Evolutionary conservation across 2,329 filamentous ascomycete genomes (phyloP), one percentile per base, ranked within the genome.

Genomic region (Juglanconis juglandina): DNA sequence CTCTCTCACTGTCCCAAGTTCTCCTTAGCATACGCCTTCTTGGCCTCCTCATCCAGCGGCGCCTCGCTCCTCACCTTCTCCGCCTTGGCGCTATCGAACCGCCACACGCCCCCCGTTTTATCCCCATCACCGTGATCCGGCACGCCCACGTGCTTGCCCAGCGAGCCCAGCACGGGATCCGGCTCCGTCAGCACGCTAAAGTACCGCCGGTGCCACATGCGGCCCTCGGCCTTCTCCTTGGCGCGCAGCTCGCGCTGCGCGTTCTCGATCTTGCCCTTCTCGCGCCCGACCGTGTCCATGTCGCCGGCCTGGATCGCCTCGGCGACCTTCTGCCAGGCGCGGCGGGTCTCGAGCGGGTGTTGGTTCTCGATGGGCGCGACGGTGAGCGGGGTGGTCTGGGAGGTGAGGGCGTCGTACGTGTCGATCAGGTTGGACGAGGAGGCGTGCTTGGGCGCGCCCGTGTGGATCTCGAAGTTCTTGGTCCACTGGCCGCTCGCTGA

Each of bases 401-500:
- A 75, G 33, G 78, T 76, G 53, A 79, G 79, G 37, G 88, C 84
- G 65, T 87, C 82, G 72, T 89, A 90, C 6, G 76, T 74, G 30
- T 87, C 83, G 53, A 91, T 66, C 37, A 85, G 71, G 30, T 74
- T 80, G 30, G 74, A 73, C 39, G 75, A 71, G 14, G 75, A 73
- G 68, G 82, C 82, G 66, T 81, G 79, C 69, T 82, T 81, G 63
- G 75, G 72, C 14, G 77, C 67, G 11, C 87, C 87, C 64, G 91
- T 82, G 75, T 89, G 89, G 71, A 97, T 88, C 55, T 85, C 85
- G 71, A 96, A 96, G 2, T 80, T 79, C 69, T 92, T 91, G 60
- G 87, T 96, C 95, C 95, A 99, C 72, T 96, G 91, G 32, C 95
- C 95, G 35, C 92, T 87, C 44, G 89, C 82, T n/a, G 87, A 91